Conservation (phyloP, 2,329 filamentous ascomycete genomes). For the Ophiostoma himal-ulmi region DNA sequence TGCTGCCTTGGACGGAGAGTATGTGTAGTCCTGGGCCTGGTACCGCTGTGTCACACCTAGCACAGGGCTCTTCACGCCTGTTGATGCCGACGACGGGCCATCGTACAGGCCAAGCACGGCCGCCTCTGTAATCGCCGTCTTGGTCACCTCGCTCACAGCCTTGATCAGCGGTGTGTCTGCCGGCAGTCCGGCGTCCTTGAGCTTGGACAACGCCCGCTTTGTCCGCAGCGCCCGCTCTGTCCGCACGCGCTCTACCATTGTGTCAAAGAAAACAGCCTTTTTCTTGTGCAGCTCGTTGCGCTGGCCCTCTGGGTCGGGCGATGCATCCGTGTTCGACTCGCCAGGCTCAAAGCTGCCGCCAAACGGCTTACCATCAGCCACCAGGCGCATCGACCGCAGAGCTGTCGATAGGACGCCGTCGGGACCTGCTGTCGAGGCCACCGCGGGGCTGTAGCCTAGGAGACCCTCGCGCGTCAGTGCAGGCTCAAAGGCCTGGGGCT, state of each 20-base stretch:
- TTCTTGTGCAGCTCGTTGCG: conserved; percentile 25
- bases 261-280: conserved; percentile 36
- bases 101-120: conserved; percentile 37
- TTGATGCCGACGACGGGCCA: background rate
- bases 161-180: conserved; percentile 18
- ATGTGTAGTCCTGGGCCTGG: conserved; percentile 34
- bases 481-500: conserved; percentile 33
- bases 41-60: conserved; percentile 35
- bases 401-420: conserved; percentile 34
- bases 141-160: conserved; percentile 27
- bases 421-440: conserved; percentile 32
- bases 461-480: conserved; percentile 33
- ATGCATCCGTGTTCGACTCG: conserved; percentile 7
- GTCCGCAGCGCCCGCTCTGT: conserved; percentile 18
- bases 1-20: conserved; percentile 37
- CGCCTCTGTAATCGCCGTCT: conserved; percentile 35
- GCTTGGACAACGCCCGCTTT: conserved; percentile 7
- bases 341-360: conserved; percentile 26
- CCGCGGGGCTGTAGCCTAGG: conserved; percentile 36
- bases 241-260: conserved; percentile 29
- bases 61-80: conserved; percentile 23
- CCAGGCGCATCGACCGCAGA: conserved; percentile 37
- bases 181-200: background rate
- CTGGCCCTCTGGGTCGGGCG: conserved; percentile 27
- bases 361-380: conserved; percentile 36